These are phyloP conservation scores for Hordeum pubiflorum DNA, from an alignment of 202 grass and related monocot genomes.

Conservation along the genomic window DNA sequence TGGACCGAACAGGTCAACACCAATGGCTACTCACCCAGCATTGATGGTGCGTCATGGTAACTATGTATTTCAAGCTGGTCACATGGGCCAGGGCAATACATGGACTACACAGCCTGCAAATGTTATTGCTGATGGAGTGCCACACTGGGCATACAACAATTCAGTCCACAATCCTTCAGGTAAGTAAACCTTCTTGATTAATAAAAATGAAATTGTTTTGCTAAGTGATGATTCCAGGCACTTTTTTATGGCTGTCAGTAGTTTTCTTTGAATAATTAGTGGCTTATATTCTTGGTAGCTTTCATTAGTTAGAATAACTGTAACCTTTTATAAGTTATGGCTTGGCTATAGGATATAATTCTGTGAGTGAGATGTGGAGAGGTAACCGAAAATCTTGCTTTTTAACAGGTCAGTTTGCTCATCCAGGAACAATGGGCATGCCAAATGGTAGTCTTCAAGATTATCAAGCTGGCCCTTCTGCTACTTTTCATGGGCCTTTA, in stretches of 20 bases:
- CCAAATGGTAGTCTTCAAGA: constrained; percentile 35
- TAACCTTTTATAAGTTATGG: constrained; percentile 1
- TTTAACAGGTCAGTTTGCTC: constrained; percentile 26
- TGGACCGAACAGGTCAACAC: constrained; percentile 14
- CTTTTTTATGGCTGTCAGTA: neutral
- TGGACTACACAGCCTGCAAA: constrained; percentile 40
- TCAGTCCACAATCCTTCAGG: constrained; percentile 31
- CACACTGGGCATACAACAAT: constrained; percentile 33
- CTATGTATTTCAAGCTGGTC: constrained; percentile 32
- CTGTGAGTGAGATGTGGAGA: constrained; percentile 11
- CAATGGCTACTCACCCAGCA: constrained; percentile 21
- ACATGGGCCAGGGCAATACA: constrained; percentile 29
- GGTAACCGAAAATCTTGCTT: constrained; percentile 18
- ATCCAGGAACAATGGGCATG: constrained; percentile 27
- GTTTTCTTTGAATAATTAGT: neutral
- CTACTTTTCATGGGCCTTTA: constrained; percentile 21
- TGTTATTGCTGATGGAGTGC: constrained; percentile 31
- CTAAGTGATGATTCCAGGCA: neutral
- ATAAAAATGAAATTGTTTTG: neutral
- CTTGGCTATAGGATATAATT: constrained; percentile 8
- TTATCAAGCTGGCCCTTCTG: constrained; percentile 32
- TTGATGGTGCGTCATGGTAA: constrained; percentile 33
- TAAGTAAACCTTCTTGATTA: constrained; percentile 24
- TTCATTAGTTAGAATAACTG: neutral
- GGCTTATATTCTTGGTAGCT: constrained; percentile 18